Evolutionary conservation across 192 early-diverging fungal species (phyloP).

Genomic region (Podila epigama): DNA sequence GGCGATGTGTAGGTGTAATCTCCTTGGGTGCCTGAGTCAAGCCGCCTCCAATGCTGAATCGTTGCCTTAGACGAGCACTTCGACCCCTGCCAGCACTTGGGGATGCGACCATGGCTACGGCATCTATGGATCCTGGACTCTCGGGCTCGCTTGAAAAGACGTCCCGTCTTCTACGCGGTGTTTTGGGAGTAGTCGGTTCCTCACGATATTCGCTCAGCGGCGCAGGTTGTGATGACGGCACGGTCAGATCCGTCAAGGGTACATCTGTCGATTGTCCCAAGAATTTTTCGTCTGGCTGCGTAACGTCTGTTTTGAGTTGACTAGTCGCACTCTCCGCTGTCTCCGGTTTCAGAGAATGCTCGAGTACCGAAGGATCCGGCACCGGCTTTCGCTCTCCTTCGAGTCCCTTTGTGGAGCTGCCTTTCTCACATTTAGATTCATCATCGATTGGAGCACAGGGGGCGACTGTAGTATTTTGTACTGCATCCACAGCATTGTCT

Average conservation of each 20-base stretch:
- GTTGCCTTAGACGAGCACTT: not conserved
- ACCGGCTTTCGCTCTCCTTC: not conserved
- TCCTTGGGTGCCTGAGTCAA: not conserved
- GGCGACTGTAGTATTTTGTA: not conserved
- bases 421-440: not conserved
- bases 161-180: not conserved
- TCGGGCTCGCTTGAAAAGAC: constrained; percentile 12
- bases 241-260: not conserved
- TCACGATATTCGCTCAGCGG: not conserved
- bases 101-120: constrained; percentile 24
- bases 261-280: constrained; percentile 7
- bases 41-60: not conserved
- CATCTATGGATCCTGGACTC: constrained; percentile 13
- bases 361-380: not conserved
- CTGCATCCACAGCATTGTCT: no score
- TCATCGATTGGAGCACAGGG: not conserved
- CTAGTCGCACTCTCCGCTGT: constrained; percentile 4
- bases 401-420: not conserved
- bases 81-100: constrained; percentile 26
- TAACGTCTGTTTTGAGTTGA: constrained; percentile 25
- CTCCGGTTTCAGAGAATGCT: not conserved
- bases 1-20: not conserved
- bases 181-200: not conserved
- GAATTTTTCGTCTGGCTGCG: constrained; percentile 36
- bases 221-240: constrained; percentile 5